Evolutionary conservation across 2,329 filamentous ascomycete genomes (phyloP), one percentile per base, ranked within the genome.

Genomic region (Fusarium sterilihyphosum): DNA sequence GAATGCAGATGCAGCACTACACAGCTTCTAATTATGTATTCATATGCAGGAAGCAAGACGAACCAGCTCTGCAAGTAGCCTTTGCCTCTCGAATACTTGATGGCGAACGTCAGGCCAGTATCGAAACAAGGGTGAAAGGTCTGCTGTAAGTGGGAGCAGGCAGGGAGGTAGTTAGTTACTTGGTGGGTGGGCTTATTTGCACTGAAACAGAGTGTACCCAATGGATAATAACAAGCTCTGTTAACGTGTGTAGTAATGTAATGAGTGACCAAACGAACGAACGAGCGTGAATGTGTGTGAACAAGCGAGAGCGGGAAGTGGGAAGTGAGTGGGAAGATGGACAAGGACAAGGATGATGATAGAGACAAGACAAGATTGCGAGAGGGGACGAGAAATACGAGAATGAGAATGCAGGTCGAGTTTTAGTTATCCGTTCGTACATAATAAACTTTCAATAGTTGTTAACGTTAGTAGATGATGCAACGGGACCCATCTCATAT

Each of bases 301-400:
- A 22, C 40, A 33, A 38, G 60, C 35, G 59, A 49, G 38, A 71
- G 56, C 37, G 24, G 53, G 35, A 58, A 68, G 41, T 43, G 54
- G 46, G 43, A 44, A 44, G 41, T 43, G 41, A 43, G 41, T 43
- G 41, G 46, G 47, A 59, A 60, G 33, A 59, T 37, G 61, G 53
- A 54, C 68, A 71, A 70, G 66, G 68, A 70, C 68, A 71, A 65
- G 68, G 68, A 65, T 70, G 60, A 47, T 65, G 68, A 65, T 38
- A 53, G 57, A 58, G 62, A 46, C 29, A 49, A 58, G 62, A 46
- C 29, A 61, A 56, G 54, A 58, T 37, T 62, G 64, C 59, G 38
- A 50, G 47, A 50, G 43, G 31, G 52, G 52, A 56, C 33, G 47
- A 58, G 58, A 50, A 73, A 73, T 68, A 60, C 50, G 68, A 73